These are phyloP conservation scores for Psidium guajava DNA, from an alignment of 345 rosid genomes.

Conservation along the genomic window DNA sequence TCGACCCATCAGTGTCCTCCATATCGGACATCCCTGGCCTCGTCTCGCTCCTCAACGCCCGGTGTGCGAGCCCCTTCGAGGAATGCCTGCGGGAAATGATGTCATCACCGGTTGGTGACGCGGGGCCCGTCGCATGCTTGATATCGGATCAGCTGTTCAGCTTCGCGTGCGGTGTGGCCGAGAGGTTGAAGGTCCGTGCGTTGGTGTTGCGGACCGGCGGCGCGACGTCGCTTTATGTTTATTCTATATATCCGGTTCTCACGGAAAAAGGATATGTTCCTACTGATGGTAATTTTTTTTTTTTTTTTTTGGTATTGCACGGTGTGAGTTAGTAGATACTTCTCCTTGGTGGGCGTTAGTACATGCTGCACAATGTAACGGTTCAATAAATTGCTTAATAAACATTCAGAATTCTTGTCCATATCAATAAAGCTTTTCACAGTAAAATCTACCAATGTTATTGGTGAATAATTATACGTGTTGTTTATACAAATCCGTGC, in stretches of 20 bases:
- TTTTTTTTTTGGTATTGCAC: neutral
- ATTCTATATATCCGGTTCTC: conserved; percentile 17
- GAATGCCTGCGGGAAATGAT: conserved; percentile 12
- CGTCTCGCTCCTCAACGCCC: conserved; percentile 1
- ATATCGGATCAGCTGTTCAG: conserved; percentile 14
- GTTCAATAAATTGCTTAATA: too few species aligned
- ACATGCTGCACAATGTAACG: too few species aligned
- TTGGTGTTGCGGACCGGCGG: conserved; percentile 20
- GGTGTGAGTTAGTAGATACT: neutral
- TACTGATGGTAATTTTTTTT: conserved; percentile 6
- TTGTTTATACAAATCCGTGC: neutral
- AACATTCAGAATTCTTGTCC: too few species aligned
- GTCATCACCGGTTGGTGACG: neutral
- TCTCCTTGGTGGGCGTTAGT: neutral
- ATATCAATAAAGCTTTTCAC: too few species aligned
- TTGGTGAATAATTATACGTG: too few species aligned
- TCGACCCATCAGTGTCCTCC: conserved; percentile 3
- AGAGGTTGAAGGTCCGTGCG: conserved; percentile 12
- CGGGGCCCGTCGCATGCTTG: conserved; percentile 5
- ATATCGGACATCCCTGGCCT: neutral
- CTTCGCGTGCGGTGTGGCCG: conserved; percentile 17
- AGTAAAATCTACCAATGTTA: too few species aligned
- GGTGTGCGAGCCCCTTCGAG: conserved; percentile 5
- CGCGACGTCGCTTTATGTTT: conserved; percentile 14
- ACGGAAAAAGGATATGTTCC: conserved; percentile 23